Conservation (phyloP, 192 early-diverging fungal genomes). For the Polychytrium aggregatum region DNA sequence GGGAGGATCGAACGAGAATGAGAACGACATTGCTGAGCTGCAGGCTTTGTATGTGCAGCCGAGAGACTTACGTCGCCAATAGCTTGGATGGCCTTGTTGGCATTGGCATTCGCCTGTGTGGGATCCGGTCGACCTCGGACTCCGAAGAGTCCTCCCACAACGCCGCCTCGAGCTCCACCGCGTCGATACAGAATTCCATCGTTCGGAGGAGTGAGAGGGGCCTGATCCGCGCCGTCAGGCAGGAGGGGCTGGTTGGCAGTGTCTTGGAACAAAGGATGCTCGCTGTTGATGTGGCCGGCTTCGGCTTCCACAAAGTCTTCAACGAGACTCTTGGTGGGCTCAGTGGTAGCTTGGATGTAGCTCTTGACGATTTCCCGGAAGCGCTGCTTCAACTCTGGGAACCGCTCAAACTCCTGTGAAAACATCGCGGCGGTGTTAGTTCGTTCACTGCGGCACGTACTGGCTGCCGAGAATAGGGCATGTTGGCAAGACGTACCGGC, state of each 20-base stretch:
- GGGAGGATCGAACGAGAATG: too few species aligned
- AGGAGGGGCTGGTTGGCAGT: constrained; percentile 79
- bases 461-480: too few species aligned
- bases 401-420: constrained; percentile 75
- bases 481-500: constrained; percentile 46
- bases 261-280: constrained; percentile 94
- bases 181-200: too few species aligned
- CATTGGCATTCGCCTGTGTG: constrained; percentile 47
- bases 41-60: too few species aligned
- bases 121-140: too few species aligned
- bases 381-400: constrained; percentile 86
- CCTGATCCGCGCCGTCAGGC: constrained; percentile 26
- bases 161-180: too few species aligned
- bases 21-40: too few species aligned
- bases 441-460: too few species aligned
- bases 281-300: constrained; percentile 95
- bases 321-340: constrained; percentile 90
- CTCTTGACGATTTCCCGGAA: constrained; percentile 87
- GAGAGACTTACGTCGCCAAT: too few species aligned
- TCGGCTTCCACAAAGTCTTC: constrained; percentile 88
- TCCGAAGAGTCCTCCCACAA: too few species aligned
- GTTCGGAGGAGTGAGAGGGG: constrained; percentile 9
- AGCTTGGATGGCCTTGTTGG: constrained; percentile 81
- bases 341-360: constrained; percentile 83
- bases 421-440: too few species aligned